A percentile compares a stretch with the other conserved stretches of the same genome.
Evolutionary conservation across 2,329 filamentous ascomycete genomes (phyloP).

Genomic region (Fusarium abutilonis): DNA sequence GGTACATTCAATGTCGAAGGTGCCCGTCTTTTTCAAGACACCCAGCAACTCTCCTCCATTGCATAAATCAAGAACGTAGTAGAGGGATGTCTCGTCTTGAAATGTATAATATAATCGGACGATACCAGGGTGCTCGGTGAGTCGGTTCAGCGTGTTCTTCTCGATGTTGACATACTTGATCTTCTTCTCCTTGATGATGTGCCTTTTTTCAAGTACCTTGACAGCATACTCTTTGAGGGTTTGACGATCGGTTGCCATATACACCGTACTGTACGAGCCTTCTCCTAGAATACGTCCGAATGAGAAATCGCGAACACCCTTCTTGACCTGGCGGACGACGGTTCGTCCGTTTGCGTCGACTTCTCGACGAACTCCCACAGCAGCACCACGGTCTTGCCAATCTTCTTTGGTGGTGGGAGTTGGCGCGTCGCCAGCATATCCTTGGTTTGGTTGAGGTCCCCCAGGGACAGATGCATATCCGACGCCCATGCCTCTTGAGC

Average conservation of each 20-base stretch:
- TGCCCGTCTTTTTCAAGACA: slow-evolving; percentile 91
- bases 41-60: slow-evolving; percentile 91
- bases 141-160: slow-evolving; percentile 94
- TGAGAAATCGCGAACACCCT: slow-evolving; percentile 95
- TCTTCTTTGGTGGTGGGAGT: slow-evolving; percentile 78
- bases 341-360: slow-evolving; percentile 86
- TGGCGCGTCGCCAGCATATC: slow-evolving; percentile 54
- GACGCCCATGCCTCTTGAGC: slow-evolving; percentile 75
- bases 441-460: slow-evolving; percentile 39
- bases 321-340: slow-evolving; percentile 86
- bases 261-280: slow-evolving; percentile 96
- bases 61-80: slow-evolving; percentile 95
- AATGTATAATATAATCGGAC: slow-evolving; percentile 98
- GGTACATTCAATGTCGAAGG: slow-evolving; percentile 94
- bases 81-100: slow-evolving; percentile 93
- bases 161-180: slow-evolving; percentile 99
- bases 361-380: slow-evolving; percentile 82
- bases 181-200: slow-evolving; percentile 99
- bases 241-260: slow-evolving; percentile 91
- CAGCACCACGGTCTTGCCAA: slow-evolving; percentile 96
- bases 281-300: slow-evolving; percentile 93
- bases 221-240: slow-evolving; percentile 96
- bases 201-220: slow-evolving; percentile 96
- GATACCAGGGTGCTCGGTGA: slow-evolving; percentile 96
- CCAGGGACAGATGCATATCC: slow-evolving; percentile 56